phyloP scores from a whole-genome alignment of 1,139 yeast species.

The Blastobotrys persicus region DNA sequence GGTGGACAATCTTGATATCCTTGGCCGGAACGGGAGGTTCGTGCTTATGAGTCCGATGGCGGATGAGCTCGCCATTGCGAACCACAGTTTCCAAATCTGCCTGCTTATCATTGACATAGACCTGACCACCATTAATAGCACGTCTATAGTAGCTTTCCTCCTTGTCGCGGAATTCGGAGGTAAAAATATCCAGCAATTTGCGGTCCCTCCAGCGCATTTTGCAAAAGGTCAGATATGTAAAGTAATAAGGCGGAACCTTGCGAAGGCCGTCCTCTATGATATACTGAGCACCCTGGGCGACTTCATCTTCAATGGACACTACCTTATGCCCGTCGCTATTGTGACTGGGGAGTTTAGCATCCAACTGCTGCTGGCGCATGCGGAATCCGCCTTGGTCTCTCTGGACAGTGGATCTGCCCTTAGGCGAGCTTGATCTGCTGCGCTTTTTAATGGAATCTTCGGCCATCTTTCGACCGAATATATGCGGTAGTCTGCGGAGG shows the following conservation, averaged over 20 bases:
- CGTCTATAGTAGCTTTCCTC: conserved; percentile 61
- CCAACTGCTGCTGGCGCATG: conserved; percentile 28
- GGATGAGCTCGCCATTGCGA: conserved; percentile 78
- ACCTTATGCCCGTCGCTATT: conserved; percentile 10
- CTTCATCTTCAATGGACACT: conserved; percentile 35
- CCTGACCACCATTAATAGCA: conserved; percentile 71
- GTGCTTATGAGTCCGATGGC: conserved; percentile 82
- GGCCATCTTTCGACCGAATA: neutral
- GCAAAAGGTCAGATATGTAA: conserved; percentile 86
- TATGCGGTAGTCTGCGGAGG: neutral
- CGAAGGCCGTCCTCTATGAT: conserved; percentile 48
- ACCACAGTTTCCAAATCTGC: conserved; percentile 67
- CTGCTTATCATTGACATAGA: conserved; percentile 61
- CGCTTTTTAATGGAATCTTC: neutral
- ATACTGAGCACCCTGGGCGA: conserved; percentile 40
- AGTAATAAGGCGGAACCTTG: conserved; percentile 79
- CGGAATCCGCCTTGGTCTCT: conserved; percentile 32
- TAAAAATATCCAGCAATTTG: conserved; percentile 72
- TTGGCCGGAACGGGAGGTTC: conserved; percentile 85
- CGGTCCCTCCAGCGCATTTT: conserved; percentile 89
- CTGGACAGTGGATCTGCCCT: conserved; percentile 7
- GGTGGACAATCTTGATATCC: conserved; percentile 68
- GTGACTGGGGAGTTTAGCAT: conserved; percentile 21
- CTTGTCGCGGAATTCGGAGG: conserved; percentile 80
- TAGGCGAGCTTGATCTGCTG: neutral